Evolutionary conservation across 1,284 basidiomycete genomes (phyloP).

Genomic region (Gymnopus androsaceus): DNA sequence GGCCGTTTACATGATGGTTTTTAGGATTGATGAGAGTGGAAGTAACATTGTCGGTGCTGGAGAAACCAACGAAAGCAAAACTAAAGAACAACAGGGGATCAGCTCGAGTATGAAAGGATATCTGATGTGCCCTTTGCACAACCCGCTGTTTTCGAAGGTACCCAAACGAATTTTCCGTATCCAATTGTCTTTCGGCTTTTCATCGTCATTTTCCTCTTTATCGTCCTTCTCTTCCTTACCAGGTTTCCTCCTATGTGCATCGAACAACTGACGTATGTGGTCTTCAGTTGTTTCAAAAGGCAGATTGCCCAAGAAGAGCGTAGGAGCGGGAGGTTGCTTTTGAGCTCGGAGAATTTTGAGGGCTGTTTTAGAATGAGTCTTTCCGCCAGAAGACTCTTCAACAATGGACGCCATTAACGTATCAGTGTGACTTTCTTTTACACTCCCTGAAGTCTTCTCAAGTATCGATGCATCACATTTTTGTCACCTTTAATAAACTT

Average conservation of each 20-base stretch:
- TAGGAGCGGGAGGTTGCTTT: slow-evolving; percentile 81
- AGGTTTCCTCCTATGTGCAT: slow-evolving; percentile 54
- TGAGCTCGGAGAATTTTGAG: slow-evolving; percentile 82
- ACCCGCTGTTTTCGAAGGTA: slow-evolving; percentile 92
- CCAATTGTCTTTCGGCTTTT: slow-evolving; percentile 50
- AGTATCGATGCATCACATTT: no score
- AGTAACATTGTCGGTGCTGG: slow-evolving; percentile 77
- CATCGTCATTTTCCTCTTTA: slow-evolving; percentile 25
- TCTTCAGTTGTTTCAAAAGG: slow-evolving; percentile 84
- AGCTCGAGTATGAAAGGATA: not conserved
- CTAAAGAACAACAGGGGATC: slow-evolving; percentile 41
- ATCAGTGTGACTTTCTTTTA: no score
- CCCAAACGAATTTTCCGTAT: slow-evolving; percentile 91
- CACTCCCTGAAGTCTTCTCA: no score
- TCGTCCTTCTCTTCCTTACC: slow-evolving; percentile 29
- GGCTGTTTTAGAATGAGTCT: slow-evolving; percentile 71
- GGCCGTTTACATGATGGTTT: slow-evolving; percentile 84
- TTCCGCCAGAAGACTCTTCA: slow-evolving; percentile 32
- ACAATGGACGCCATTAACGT: slow-evolving; percentile 36
- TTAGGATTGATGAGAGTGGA: slow-evolving; percentile 79
- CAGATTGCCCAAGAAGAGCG: slow-evolving; percentile 88
- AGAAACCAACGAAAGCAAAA: slow-evolving; percentile 95
- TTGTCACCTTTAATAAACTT: no score
- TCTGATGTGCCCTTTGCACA: slow-evolving; percentile 94
- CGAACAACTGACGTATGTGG: slow-evolving; percentile 72